These are phyloP conservation scores for Sergeia podlipaevii DNA, from an alignment of 208 protist genomes.

Conservation along the genomic window DNA sequence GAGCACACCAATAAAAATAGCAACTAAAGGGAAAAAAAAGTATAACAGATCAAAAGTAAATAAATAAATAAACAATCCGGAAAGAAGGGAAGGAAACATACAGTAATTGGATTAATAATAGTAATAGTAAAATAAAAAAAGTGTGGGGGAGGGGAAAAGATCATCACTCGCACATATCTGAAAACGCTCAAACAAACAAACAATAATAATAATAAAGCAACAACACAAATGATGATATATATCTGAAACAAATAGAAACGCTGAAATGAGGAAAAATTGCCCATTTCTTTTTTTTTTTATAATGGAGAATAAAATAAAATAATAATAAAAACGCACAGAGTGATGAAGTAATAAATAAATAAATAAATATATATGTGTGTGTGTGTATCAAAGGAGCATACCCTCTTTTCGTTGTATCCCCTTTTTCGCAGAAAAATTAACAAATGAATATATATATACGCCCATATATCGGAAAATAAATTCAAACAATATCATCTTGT, in stretches of 20 bases:
- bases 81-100: background rate
- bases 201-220: background rate
- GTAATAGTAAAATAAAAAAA: background rate
- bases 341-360: conserved; percentile 1
- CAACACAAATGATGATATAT: background rate
- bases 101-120: background rate
- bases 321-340: conserved; percentile 4
- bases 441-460: conserved; percentile 8
- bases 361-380: conserved; percentile 6
- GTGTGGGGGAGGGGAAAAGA: background rate
- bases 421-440: background rate
- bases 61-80: background rate
- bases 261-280: conserved; percentile 1
- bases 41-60: background rate
- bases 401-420: background rate
- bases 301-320: background rate
- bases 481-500: background rate
- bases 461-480: background rate
- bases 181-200: no score
- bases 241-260: conserved; percentile 4
- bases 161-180: no score
- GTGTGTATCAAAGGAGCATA: no score
- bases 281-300: conserved; percentile 6
- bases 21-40: background rate
- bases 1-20: no score